Conservation (phyloP, 768 basidiomycete species). For the Rhodocollybia butyracea region DNA sequence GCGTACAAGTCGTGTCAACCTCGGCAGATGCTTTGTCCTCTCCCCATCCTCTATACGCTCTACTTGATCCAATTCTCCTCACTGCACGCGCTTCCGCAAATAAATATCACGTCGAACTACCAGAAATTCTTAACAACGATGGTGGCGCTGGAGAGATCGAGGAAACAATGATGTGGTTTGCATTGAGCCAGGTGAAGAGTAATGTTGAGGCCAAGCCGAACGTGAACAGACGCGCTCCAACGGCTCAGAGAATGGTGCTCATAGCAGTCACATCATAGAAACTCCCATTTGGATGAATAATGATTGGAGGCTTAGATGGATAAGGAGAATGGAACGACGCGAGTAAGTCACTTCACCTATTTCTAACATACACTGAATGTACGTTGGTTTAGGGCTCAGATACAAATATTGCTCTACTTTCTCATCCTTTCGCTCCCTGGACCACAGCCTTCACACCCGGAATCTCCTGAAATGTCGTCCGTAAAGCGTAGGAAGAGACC, state of each 20-base stretch:
- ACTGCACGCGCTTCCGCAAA: slow-evolving; percentile 48
- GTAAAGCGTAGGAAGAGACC: slow-evolving; percentile 20
- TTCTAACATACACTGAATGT: background rate
- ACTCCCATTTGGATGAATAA: slow-evolving; percentile 45
- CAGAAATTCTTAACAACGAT: slow-evolving; percentile 53
- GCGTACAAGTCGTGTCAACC: slow-evolving; percentile 37
- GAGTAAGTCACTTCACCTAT: slow-evolving; percentile 40
- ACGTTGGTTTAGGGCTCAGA: slow-evolving; percentile 49
- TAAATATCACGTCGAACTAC: slow-evolving; percentile 67
- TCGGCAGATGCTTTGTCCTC: slow-evolving; percentile 18
- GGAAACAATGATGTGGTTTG: slow-evolving; percentile 78
- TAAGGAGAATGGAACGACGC: slow-evolving; percentile 65
- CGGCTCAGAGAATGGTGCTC: slow-evolving; percentile 13
- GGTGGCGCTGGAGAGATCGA: slow-evolving; percentile 64
- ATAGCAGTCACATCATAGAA: slow-evolving; percentile 18
- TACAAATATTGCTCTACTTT: slow-evolving; percentile 72
- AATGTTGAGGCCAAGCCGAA: slow-evolving; percentile 26
- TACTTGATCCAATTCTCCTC: slow-evolving; percentile 62
- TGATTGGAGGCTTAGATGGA: slow-evolving; percentile 52
- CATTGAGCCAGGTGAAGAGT: slow-evolving; percentile 57
- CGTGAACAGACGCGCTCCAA: slow-evolving; percentile 16
- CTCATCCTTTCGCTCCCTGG: slow-evolving; percentile 63
- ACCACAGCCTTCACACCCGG: slow-evolving; percentile 24
- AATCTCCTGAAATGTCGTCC: slow-evolving; percentile 14
- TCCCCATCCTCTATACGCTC: slow-evolving; percentile 53